phyloP scores from a whole-genome alignment of 1,284 basidiomycete genomes.

The Kalmanozyma brasiliensis region DNA sequence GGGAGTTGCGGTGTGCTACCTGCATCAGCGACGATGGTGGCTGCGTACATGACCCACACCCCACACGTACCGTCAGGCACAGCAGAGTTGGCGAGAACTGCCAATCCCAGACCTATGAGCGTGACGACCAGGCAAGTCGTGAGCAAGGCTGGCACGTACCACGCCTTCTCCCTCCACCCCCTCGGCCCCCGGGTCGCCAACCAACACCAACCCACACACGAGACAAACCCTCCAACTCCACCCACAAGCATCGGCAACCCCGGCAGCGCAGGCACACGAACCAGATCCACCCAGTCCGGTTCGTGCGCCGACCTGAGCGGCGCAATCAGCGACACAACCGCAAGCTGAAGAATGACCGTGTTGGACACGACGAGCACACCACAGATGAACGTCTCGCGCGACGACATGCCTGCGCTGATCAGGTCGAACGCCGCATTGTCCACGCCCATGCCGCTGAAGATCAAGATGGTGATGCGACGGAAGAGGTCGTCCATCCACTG shows the following conservation, averaged over 20 bases:
- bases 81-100: slow-evolving; percentile 13
- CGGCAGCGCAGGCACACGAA: slow-evolving; percentile 12
- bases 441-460: slow-evolving; percentile 22
- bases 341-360: slow-evolving; percentile 24
- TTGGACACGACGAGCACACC: slow-evolving; percentile 31
- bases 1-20: slow-evolving; percentile 30
- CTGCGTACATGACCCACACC: slow-evolving; percentile 19
- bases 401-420: slow-evolving; percentile 30
- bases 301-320: slow-evolving; percentile 9
- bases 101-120: slow-evolving; percentile 11
- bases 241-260: slow-evolving; percentile 27
- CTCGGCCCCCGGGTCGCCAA: slow-evolving; percentile 9
- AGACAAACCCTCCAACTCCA: slow-evolving; percentile 12
- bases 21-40: slow-evolving; percentile 10
- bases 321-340: slow-evolving; percentile 22
- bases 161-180: slow-evolving; percentile 4
- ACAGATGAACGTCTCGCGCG: slow-evolving; percentile 31
- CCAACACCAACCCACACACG: slow-evolving; percentile 9
- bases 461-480: slow-evolving; percentile 18
- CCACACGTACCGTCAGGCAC: slow-evolving; percentile 11
- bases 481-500: slow-evolving; percentile 12
- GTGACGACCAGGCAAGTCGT: slow-evolving; percentile 15
- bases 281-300: neutral
- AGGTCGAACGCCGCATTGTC: slow-evolving; percentile 21
- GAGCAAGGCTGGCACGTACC: slow-evolving; percentile 25